A percentile compares a stretch with the other conserved stretches of the same genome.
These are phyloP conservation scores for Poronia punctata DNA, from an alignment of 495 filamentous ascomycete genomes.

Conservation along the genomic window DNA sequence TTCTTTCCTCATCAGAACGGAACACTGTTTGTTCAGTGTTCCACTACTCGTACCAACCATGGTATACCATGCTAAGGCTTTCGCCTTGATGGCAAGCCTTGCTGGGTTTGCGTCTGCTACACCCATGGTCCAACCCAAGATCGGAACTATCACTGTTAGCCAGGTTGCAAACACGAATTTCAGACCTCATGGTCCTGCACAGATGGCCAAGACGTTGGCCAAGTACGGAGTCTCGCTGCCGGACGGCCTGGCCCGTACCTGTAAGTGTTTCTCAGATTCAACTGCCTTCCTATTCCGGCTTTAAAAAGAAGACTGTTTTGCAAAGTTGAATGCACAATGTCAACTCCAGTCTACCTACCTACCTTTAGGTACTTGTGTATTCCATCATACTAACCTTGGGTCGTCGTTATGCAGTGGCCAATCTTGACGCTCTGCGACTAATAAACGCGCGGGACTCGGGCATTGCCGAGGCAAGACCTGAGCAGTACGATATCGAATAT, in stretches of 20 bases:
- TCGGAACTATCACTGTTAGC: slow-evolving; percentile 18
- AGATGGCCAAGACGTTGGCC: slow-evolving; percentile 48
- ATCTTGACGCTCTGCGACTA: slow-evolving; percentile 11
- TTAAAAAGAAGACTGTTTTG: too few relatives aligned
- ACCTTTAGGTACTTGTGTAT: too few relatives aligned
- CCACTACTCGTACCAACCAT: too few relatives aligned
- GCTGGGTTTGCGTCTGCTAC: slow-evolving; percentile 16
- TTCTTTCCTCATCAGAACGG: too few relatives aligned
- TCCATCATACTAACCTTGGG: too few relatives aligned
- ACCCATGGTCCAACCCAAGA: slow-evolving; percentile 11
- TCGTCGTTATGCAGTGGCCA: too few relatives aligned
- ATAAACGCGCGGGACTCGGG: slow-evolving; percentile 35
- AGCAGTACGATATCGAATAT: slow-evolving; percentile 53
- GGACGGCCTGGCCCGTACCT: slow-evolving; percentile 22
- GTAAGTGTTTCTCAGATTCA: too few relatives aligned
- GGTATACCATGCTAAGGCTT: slow-evolving; percentile 12
- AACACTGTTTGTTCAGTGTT: too few relatives aligned
- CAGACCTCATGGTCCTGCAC: slow-evolving; percentile 45
- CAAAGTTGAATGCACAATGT: too few relatives aligned
- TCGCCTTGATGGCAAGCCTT: slow-evolving; percentile 17
- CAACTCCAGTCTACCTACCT: too few relatives aligned
- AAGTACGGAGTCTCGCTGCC: slow-evolving; percentile 46
- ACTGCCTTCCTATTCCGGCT: too few relatives aligned
- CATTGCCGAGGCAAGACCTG: slow-evolving; percentile 45
- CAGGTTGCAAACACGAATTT: slow-evolving; percentile 29